Conservation (phyloP, 768 basidiomycete species). For the Lyophyllum semitale region DNA sequence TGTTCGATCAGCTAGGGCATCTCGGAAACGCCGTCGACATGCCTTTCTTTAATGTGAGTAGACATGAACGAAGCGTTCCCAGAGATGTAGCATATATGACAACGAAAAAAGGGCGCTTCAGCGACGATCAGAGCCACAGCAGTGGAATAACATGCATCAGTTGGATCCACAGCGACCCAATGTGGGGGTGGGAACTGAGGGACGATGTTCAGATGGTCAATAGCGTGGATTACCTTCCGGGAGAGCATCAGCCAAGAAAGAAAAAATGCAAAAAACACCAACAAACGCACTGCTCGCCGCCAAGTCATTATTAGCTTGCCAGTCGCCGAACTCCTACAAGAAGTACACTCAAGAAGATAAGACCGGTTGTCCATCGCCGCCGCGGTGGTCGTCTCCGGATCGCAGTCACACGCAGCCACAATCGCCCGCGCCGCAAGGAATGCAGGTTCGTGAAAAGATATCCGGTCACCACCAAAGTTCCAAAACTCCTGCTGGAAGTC, state of each 20-base stretch:
- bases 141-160: constrained; percentile 12
- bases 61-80: constrained; percentile 15
- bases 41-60: constrained; percentile 17
- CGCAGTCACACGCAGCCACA: constrained; percentile 18
- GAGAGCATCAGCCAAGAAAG: constrained; percentile 2
- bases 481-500: constrained; percentile 23
- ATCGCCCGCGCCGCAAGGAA: constrained; percentile 16
- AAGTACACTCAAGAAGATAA: constrained; percentile 26
- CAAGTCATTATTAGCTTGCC: constrained; percentile 26
- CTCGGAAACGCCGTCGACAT: background rate
- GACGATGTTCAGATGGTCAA: constrained; percentile 12
- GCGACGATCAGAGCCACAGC: constrained; percentile 13
- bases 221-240: constrained; percentile 15
- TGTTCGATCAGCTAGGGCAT: background rate
- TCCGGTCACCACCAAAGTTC: constrained; percentile 19
- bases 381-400: constrained; percentile 23
- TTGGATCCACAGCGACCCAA: constrained; percentile 9
- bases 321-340: constrained; percentile 13
- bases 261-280: constrained; percentile 40
- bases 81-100: constrained; percentile 17
- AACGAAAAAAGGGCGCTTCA: constrained; percentile 17
- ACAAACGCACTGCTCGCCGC: constrained; percentile 17
- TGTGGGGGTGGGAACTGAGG: constrained; percentile 5
- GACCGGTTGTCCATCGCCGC: constrained; percentile 24
- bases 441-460: constrained; percentile 21